Evolutionary conservation across 495 filamentous ascomycete genomes (phyloP).

Genomic region (Tuber indicum): DNA sequence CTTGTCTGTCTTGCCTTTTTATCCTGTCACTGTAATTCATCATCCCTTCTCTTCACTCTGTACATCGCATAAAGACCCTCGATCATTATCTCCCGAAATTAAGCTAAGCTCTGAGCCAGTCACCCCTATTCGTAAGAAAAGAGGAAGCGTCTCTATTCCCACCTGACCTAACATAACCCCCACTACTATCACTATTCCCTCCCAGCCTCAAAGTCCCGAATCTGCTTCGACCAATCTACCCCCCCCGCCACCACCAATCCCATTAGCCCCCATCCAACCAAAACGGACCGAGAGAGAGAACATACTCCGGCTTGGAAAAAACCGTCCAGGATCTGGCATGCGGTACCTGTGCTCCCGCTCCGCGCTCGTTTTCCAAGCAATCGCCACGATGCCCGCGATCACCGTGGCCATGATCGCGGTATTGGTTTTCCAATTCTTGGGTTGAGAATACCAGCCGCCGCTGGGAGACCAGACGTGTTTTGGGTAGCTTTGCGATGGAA

Average conservation of each 20-base stretch:
- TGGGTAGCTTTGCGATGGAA: conserved; percentile 63
- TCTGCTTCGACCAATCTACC: conserved; percentile 82
- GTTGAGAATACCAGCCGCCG: conserved; percentile 94
- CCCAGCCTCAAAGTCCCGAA: conserved; percentile 75
- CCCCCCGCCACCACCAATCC: conserved; percentile 14
- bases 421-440: conserved; percentile 89
- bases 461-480: conserved; percentile 99
- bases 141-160: background rate
- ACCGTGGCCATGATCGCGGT: conserved; percentile 73
- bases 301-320: conserved; percentile 94
- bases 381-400: conserved; percentile 65
- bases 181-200: conserved; percentile 49
- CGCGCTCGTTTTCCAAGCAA: conserved; percentile 74
- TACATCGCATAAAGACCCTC: background rate
- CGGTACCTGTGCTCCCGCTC: conserved; percentile 69
- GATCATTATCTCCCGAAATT: background rate
- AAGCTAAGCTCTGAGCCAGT: background rate
- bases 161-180: background rate
- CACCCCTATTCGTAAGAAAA: background rate
- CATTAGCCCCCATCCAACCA: conserved; percentile 20
- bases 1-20: background rate
- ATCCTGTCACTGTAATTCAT: background rate
- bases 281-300: conserved; percentile 43
- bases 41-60: background rate
- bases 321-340: conserved; percentile 80